A percentile compares a stretch with the other conserved stretches of the same genome.
phyloP scores from a whole-genome alignment of 306 rosid genomes.

The Inga laurina region DNA sequence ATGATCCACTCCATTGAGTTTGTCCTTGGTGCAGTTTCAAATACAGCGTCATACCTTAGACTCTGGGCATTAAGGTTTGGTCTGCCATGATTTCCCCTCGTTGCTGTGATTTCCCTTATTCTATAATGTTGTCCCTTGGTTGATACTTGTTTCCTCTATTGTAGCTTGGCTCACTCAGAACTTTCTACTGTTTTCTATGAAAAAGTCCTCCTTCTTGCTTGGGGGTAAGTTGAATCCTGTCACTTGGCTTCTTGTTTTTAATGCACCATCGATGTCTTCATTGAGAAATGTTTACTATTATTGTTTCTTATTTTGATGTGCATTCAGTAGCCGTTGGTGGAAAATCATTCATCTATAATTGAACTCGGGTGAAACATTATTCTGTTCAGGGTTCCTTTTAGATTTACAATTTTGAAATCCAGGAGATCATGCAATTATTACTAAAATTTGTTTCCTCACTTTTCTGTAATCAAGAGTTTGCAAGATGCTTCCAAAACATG shows the following conservation, averaged over 20 bases:
- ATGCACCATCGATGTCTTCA: background rate
- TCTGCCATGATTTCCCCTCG: conserved; percentile 21
- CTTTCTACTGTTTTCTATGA: conserved; percentile 91
- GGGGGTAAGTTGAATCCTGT: conserved; percentile 72
- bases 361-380: background rate
- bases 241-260: background rate
- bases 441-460: background rate
- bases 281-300: background rate
- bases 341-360: background rate
- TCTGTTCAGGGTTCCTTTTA: background rate
- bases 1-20: conserved; percentile 95
- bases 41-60: conserved; percentile 95
- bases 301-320: background rate
- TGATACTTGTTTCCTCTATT: conserved; percentile 35
- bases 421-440: conserved; percentile 12
- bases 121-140: background rate
- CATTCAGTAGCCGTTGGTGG: background rate
- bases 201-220: conserved; percentile 89
- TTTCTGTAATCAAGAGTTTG: background rate
- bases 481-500: background rate
- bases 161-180: conserved; percentile 96
- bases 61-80: conserved; percentile 92
- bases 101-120: conserved; percentile 9
- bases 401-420: background rate
- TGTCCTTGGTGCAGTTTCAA: conserved; percentile 90